Conservation (phyloP, 805 yeast genomes). For the Kodamaea hsintzibuensis region DNA sequence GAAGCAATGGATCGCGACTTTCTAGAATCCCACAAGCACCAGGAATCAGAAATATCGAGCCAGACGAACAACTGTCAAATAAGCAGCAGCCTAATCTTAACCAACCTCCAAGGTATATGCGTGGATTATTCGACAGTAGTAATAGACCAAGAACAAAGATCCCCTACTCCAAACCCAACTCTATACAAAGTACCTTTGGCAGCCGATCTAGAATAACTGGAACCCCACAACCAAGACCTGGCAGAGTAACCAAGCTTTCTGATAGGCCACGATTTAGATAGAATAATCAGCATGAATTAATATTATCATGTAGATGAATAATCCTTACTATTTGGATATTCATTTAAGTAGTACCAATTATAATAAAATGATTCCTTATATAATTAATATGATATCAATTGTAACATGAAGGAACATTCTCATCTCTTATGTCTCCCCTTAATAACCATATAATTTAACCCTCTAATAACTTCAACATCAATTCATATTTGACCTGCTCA, state of each 20-base stretch:
- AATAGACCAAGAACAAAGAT: conserved; percentile 5
- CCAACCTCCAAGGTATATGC: conserved; percentile 45
- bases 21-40: conserved; percentile 26
- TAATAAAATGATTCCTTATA: too few relatives aligned
- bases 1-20: conserved; percentile 1
- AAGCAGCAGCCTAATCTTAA: conserved; percentile 36
- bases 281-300: background rate
- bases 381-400: too few relatives aligned
- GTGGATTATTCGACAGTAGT: conserved; percentile 33
- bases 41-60: background rate
- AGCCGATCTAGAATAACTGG: background rate
- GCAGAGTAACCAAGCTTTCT: conserved; percentile 5
- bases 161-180: conserved; percentile 1
- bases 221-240: conserved; percentile 4
- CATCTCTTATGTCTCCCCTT: too few relatives aligned
- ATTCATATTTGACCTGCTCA: conserved; percentile 43
- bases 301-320: too few relatives aligned
- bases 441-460: conserved; percentile 2
- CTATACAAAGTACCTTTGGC: conserved; percentile 3
- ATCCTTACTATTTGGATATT: too few relatives aligned
- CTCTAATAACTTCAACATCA: conserved; percentile 27
- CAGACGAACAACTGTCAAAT: conserved; percentile 3
- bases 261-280: conserved; percentile 14
- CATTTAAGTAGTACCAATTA: background rate
- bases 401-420: too few relatives aligned